Conservation (phyloP, 352 stramenopile genomes). For the Pythium phragmitis region DNA sequence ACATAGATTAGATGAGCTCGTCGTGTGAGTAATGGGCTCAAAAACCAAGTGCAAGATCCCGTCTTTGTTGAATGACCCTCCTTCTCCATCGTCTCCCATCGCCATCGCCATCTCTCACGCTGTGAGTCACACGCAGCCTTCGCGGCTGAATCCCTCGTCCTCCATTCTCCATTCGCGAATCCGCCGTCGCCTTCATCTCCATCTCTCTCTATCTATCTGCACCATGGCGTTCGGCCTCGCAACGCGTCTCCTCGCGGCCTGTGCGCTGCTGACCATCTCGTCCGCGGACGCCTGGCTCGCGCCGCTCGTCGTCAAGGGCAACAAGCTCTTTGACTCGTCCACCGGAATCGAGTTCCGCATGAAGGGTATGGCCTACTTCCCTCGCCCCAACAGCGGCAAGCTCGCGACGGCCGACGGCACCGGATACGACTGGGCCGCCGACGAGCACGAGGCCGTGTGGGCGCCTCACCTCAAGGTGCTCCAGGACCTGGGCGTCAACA, state of each 20-base stretch:
- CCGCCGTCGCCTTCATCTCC: not conserved
- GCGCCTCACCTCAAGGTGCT: slow-evolving; percentile 47
- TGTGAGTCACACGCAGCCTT: not conserved
- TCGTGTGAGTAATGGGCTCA: not conserved
- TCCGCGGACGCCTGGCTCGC: slow-evolving; percentile 40
- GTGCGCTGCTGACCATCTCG: not conserved
- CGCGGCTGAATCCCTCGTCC: not conserved
- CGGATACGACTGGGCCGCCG: slow-evolving; percentile 64
- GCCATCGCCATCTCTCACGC: slow-evolving; percentile 4
- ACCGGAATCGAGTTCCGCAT: slow-evolving; percentile 66
- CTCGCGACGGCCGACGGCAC: slow-evolving; percentile 34
- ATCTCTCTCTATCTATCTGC: not conserved
- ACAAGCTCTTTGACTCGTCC: slow-evolving; percentile 83
- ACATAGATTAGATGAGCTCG: not conserved
- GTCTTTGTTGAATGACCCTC: not conserved
- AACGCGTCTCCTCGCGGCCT: slow-evolving; percentile 6
- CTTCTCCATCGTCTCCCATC: not conserved
- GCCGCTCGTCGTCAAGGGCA: slow-evolving; percentile 58
- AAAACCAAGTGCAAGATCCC: not conserved
- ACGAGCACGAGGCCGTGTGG: slow-evolving; percentile 64
- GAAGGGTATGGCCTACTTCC: slow-evolving; percentile 74
- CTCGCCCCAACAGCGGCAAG: slow-evolving; percentile 58
- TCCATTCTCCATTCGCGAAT: slow-evolving; percentile 3
- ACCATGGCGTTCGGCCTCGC: slow-evolving; percentile 7
- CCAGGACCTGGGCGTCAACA: slow-evolving; percentile 60